These are phyloP conservation scores for Cordyceps militaris DNA, from an alignment of 2,329 filamentous ascomycete species.

Conservation along the genomic window DNA sequence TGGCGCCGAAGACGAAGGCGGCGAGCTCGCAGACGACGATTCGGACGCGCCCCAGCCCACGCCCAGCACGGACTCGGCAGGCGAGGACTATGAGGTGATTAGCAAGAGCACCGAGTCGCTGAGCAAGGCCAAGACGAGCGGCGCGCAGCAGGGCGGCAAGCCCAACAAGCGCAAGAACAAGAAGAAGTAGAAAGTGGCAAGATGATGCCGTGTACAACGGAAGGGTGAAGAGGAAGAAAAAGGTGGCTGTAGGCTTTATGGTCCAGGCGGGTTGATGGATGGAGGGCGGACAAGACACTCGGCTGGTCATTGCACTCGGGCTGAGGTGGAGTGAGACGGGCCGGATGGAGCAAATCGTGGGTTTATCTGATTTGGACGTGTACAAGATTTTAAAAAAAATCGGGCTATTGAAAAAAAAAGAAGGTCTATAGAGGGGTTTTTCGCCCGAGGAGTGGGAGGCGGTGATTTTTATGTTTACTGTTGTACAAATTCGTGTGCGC, in stretches of 20 bases:
- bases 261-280: not conserved
- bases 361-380: not conserved
- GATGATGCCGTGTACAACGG: not conserved
- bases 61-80: slow-evolving; percentile 49
- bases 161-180: slow-evolving; percentile 47
- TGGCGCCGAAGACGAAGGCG: slow-evolving; percentile 29
- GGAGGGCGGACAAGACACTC: not conserved
- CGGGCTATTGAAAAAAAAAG: not conserved
- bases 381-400: not conserved
- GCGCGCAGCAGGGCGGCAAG: slow-evolving; percentile 34
- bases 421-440: slow-evolving; percentile 5
- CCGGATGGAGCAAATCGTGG: not conserved
- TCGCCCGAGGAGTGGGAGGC: too few species aligned
- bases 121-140: slow-evolving; percentile 43
- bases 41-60: slow-evolving; percentile 45
- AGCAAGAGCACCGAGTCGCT: slow-evolving; percentile 54
- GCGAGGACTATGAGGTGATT: slow-evolving; percentile 56
- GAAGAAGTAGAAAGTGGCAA: slow-evolving; percentile 39
- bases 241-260: not conserved
- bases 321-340: not conserved
- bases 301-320: not conserved
- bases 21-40: slow-evolving; percentile 35
- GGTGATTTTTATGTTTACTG: too few species aligned
- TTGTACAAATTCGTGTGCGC: too few species aligned
- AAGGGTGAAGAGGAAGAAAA: not conserved